Evolutionary conservation across 2,329 filamentous ascomycete genomes (phyloP), one percentile per base, ranked within the genome.

Genomic region (Diaporthe citri): DNA sequence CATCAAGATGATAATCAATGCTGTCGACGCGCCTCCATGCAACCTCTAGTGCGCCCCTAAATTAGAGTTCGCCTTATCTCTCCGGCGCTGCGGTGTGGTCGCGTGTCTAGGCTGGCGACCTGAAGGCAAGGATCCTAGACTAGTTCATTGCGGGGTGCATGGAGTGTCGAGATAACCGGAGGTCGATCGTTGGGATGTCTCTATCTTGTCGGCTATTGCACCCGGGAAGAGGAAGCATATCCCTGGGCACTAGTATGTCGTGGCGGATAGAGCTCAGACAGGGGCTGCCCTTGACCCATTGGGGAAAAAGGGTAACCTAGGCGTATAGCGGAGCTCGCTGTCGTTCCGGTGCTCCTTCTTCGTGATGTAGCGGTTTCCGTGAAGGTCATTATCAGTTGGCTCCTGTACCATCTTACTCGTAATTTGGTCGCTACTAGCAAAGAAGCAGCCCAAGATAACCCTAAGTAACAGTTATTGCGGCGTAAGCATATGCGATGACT

Each of bases 1-100:
- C 9, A 34, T 34, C 31, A 55, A 69, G 66, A 71, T 62, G 22
- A 13, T 62, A 39, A 12, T 46, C 39, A 46, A 20, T n/a, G 10
- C 41, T 3, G 25, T 28, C 41, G 17, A 48, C 8, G 41, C 34
- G 41, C 28, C 25, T 64, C 25, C 10, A 34, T 17, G 60, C 9
- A 13, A 48, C 60, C 60, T 34, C 60, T 34, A 36, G 20, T 34
- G 62, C 43, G 62, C 62, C 43, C 28, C 43, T 36, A 17, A 25
- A 66, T 51, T 66, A 51, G 62, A 51, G 28, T 51, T 66, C n/a
- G 22, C 17, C 62, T 51, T 66, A 66, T 66, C 62, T 66, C 36
- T 48, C 25, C 4, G 28, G 20, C 41, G 22, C 28, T 48, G 60
- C 43, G 34, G 17, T 64, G 60, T 46, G 25, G 25, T 64, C 41